Evolutionary conservation across 2,329 filamentous ascomycete genomes (phyloP), one percentile per base, ranked within the genome.

Genomic region (Aspergillaceae sp.): DNA sequence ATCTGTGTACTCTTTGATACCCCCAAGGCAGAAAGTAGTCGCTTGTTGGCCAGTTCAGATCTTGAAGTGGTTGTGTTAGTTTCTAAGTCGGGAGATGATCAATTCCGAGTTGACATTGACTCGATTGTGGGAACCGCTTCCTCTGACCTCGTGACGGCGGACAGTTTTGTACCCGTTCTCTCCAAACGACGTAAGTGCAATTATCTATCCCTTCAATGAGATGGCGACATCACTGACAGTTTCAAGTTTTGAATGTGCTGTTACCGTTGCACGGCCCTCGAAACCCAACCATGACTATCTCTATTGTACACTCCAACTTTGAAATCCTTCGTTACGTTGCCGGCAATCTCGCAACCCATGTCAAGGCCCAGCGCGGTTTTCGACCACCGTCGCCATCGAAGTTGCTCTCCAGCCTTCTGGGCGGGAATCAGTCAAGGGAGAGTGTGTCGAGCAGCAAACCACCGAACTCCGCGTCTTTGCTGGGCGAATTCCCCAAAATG

Each of bases 361-460:
- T 80, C 62, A 77, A 80, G 7, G 62, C 58, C 28, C 59, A 65
- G 34, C 77, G 77, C 45, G 82, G 81, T 0, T 86, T 87, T 60
- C 76, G 91, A 7, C 82, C 82, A 4, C 79, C 84, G n/a, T 96
- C 90, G 1, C 90, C 91, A 0, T 87, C 94, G 41, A 97, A 96
- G 64, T 76, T 95, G 59, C 74, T 97, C 10, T 94, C 90, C 0
- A 94, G 78, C 59, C 79, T 96, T 45, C 80, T 94, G 56, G 78
- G 80, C 32, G 79, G 80, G 27, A 78, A 75, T 46, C 63, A 66
- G 41, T 55, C 63, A 11, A 66, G 59, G 48, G 65, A 68, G 5
- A 56, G 57, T 30, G 56, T 62, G 19, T 51, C 65, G 5, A 56
- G 56, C 1, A 52, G 58, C n/a, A 70, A 66, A 49, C 52, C 58